Base-by-base conservation (phyloP, 345 rosid genomes). In the Bruguiera gymnorhiza region DNA sequence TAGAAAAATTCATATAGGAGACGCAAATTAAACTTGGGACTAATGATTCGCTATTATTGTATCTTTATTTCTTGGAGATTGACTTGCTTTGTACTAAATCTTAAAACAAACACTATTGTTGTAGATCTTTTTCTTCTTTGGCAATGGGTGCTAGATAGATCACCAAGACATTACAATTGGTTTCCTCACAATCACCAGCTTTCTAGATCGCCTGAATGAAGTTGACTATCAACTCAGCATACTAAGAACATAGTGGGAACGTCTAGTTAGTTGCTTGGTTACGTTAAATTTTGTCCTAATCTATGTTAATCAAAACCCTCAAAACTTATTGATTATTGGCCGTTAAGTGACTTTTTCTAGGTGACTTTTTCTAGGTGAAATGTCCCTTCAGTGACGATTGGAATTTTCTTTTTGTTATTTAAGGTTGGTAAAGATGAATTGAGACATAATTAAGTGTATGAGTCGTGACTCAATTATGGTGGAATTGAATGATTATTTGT, bases 171-270 rank as follows among this genome's bases (percentile, higher is more conserved):
- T 56, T 64, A 69, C 64, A 32, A 48, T 19, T 63, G 30, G 53
- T 53, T 24, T 46, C 37, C 19, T 46, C 3, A 46, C 34, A 48
- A 50, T 63, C 54, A 62, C 65, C 43, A 29, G 34, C 27, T 15
- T 50, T 20, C 5, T 43, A 31, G 3, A 68, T 63, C 63, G 68
- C 51, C 60, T 48, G 24, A 57, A 63, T 59, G 60, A 69, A 62
- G 34, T 68, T 74, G 37, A 56, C 68, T 31, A 62, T 67, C 60
- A 74, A 26, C 52, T 73, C 70, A 73, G 54, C 50, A 30, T 39
- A 1, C 23, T 62, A 46, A 59, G 37, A 52, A 3, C 16, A 0
- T 62, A 66, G 69, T 74, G 69, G 59, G 52, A 57, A 29, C 46
- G 69, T 69, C 70, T 67, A 67, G 27, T 1, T 73, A 21, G 37